Percentiles rank a stretch among this genome's conserved stretches.
Evolutionary conservation across 2,329 filamentous ascomycete genomes (phyloP).

Genomic region (Leptographium radiaticola): DNA sequence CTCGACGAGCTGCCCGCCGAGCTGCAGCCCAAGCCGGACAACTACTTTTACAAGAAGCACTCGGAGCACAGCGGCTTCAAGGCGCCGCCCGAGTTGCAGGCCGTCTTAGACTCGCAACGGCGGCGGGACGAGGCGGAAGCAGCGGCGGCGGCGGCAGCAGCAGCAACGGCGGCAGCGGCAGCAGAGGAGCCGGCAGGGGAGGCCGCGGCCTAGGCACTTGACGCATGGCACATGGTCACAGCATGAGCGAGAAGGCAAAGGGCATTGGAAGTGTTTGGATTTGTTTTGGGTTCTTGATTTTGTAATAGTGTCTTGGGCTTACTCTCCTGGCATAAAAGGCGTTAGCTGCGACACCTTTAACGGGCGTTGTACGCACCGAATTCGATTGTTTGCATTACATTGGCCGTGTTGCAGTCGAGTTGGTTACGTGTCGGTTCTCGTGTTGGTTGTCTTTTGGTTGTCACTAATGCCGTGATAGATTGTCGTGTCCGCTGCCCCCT

Average conservation of each 20-base stretch:
- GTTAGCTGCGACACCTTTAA: neutral
- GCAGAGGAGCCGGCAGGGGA: neutral
- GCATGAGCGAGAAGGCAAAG: neutral
- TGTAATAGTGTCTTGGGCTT: neutral
- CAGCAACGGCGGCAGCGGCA: neutral
- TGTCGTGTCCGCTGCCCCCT: too few species aligned
- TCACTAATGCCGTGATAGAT: too few species aligned
- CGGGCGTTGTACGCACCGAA: too few species aligned
- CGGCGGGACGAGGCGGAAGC: conserved; percentile 24
- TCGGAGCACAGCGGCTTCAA: conserved; percentile 76
- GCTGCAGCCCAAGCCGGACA: conserved; percentile 55
- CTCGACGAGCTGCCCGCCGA: conserved; percentile 61
- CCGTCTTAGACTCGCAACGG: conserved; percentile 43
- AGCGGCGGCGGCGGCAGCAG: conserved; percentile 10
- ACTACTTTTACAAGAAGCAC: conserved; percentile 82
- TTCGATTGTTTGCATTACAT: too few species aligned
- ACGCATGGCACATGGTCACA: neutral
- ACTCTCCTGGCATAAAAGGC: neutral
- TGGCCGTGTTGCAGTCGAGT: too few species aligned
- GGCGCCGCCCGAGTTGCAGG: conserved; percentile 44
- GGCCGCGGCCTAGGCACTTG: neutral
- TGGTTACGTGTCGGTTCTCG: too few species aligned
- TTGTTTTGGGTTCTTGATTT: neutral
- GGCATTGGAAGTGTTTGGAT: neutral
- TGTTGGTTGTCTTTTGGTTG: too few species aligned